Evolutionary conservation across 345 rosid species (phyloP).

Genomic region (Limnanthes douglasii): DNA sequence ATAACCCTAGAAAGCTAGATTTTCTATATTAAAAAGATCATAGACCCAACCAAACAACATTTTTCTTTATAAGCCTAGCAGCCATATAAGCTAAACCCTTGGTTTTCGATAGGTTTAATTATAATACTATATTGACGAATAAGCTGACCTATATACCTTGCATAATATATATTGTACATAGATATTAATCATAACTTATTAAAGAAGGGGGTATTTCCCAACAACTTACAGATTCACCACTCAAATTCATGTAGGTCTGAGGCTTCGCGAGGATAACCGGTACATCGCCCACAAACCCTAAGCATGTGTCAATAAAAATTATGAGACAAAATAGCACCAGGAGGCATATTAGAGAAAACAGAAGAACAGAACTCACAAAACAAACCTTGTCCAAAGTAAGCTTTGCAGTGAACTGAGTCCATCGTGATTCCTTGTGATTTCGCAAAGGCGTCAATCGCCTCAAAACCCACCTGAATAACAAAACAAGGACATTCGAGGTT

Average conservation of each 20-base stretch:
- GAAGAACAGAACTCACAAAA: not conserved
- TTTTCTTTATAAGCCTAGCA: not conserved
- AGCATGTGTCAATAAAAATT: too few relatives aligned
- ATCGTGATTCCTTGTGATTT: constrained; percentile 40
- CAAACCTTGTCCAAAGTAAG: constrained; percentile 59
- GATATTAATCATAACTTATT: not conserved
- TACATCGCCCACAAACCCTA: constrained; percentile 42
- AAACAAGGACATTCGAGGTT: constrained; percentile 2
- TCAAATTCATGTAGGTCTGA: constrained; percentile 90
- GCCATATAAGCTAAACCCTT: too few relatives aligned
- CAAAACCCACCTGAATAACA: constrained; percentile 33
- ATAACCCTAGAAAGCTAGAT: too few relatives aligned
- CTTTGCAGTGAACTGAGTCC: constrained; percentile 42
- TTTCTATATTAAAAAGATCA: too few relatives aligned
- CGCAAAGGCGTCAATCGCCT: constrained; percentile 64
- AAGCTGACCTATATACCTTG: not conserved
- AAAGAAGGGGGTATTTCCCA: not conserved
- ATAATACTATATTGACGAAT: not conserved
- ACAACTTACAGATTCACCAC: constrained; percentile 70
- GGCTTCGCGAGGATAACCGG: constrained; percentile 66
- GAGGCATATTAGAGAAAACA: not conserved
- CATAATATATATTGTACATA: not conserved
- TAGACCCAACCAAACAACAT: too few relatives aligned
- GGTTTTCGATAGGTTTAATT: not conserved
- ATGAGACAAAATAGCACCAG: too few relatives aligned